Evolutionary conservation across 2,329 filamentous ascomycete species (phyloP).

Genomic region (Xylaria sp.): DNA sequence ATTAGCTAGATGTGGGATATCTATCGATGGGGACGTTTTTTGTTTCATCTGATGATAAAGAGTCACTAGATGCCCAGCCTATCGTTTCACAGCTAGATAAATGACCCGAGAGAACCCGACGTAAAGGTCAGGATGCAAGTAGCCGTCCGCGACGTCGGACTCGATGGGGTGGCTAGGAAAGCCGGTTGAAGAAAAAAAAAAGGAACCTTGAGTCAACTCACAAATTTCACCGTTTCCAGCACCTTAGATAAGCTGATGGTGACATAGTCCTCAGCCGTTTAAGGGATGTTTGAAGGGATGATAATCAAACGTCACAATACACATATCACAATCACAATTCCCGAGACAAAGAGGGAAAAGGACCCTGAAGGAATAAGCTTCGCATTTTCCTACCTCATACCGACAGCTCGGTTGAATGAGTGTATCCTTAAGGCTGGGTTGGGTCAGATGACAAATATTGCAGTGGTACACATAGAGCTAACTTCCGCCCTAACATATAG

Average conservation of each 20-base stretch:
- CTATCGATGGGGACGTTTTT: conserved; percentile 6
- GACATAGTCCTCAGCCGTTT: not conserved
- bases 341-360: not conserved
- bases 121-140: conserved; percentile 32
- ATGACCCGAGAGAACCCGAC: conserved; percentile 28
- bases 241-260: conserved; percentile 15
- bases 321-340: not conserved
- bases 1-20: not conserved
- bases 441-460: conserved; percentile 29
- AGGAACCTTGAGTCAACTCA: conserved; percentile 15
- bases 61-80: not conserved
- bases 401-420: not conserved
- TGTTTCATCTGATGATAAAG: not conserved
- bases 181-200: conserved; percentile 24
- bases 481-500: conserved; percentile 19
- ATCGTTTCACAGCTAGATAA: conserved; percentile 24
- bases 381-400: conserved; percentile 23
- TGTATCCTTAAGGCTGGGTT: conserved; percentile 1
- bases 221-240: not conserved
- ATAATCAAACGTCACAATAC: not conserved
- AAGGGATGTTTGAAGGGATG: not conserved
- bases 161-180: conserved; percentile 19
- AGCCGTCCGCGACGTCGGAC: conserved; percentile 33
- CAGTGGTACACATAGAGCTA: conserved; percentile 29
- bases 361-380: not conserved